These are phyloP conservation scores for Cicer pinnatifidum DNA, from an alignment of 306 rosid genomes.

Conservation along the genomic window DNA sequence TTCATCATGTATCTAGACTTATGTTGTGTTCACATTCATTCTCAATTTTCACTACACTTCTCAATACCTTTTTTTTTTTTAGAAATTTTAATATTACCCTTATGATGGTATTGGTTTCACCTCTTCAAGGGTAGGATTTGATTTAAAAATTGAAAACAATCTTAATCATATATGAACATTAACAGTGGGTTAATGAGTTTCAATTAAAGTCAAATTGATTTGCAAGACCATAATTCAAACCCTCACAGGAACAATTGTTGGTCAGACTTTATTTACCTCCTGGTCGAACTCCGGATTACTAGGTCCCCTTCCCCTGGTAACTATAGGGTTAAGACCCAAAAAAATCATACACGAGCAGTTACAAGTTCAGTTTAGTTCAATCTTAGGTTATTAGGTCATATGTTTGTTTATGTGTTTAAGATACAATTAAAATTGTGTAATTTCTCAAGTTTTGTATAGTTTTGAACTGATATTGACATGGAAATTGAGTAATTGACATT, in stretches of 20 bases:
- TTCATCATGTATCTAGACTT: constrained; percentile 45
- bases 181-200: background rate
- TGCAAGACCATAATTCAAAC: background rate
- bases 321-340: background rate
- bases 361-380: background rate
- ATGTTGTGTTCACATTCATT: constrained; percentile 38
- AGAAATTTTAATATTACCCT: background rate
- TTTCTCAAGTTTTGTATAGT: background rate
- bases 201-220: background rate
- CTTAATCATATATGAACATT: background rate
- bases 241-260: background rate
- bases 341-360: background rate
- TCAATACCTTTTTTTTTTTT: background rate
- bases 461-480: background rate
- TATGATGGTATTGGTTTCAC: no score
- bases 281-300: background rate
- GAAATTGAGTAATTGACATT: background rate
- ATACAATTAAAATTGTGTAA: background rate
- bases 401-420: background rate
- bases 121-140: background rate
- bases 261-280: background rate
- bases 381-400: background rate
- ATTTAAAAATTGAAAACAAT: background rate
- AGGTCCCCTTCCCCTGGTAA: background rate
- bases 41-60: background rate